These are phyloP conservation scores for Ambrosia artemisiifolia DNA, from an alignment of 129 eudicot species.

Conservation along the genomic window DNA sequence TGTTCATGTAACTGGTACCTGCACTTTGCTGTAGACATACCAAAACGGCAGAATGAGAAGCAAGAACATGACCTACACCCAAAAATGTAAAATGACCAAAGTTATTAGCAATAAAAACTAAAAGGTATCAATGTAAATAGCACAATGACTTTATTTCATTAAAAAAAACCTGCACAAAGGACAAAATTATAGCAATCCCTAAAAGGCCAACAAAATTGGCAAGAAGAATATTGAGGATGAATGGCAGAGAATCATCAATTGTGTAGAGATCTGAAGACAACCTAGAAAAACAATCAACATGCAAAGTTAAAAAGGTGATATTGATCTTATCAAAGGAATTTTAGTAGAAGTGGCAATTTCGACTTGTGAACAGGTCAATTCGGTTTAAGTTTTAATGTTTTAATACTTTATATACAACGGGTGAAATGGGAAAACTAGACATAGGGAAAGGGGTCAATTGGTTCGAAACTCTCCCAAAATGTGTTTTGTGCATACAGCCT, in stretches of 20 bases:
- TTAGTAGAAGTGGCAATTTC: not conserved
- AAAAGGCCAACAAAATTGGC: slow-evolving; percentile 90
- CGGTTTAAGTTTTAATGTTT: not conserved
- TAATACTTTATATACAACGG: not conserved
- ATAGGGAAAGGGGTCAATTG: not conserved
- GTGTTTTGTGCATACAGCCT: not conserved
- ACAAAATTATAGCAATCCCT: slow-evolving; percentile 77
- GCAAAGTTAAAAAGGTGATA: not conserved
- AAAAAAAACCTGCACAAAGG: slow-evolving; percentile 67
- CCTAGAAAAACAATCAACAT: slow-evolving; percentile 39
- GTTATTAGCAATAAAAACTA: not conserved
- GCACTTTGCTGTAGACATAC: slow-evolving; percentile 79
- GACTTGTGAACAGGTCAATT: not conserved
- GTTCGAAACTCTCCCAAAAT: not conserved
- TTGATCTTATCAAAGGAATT: not conserved
- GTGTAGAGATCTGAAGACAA: slow-evolving; percentile 94
- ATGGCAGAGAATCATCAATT: slow-evolving; percentile 89
- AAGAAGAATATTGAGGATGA: slow-evolving; percentile 92
- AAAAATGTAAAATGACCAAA: not conserved
- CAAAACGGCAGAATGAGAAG: slow-evolving; percentile 81
- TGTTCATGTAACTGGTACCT: slow-evolving; percentile 44
- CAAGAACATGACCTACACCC: slow-evolving; percentile 68
- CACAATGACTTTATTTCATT: not conserved
- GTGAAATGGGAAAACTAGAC: not conserved
- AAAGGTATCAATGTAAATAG: not conserved